A percentile compares a stretch with the other conserved stretches of the same genome.
Evolutionary conservation across 352 stramenopile species (phyloP).

Genomic region (Bremia lactucae): DNA sequence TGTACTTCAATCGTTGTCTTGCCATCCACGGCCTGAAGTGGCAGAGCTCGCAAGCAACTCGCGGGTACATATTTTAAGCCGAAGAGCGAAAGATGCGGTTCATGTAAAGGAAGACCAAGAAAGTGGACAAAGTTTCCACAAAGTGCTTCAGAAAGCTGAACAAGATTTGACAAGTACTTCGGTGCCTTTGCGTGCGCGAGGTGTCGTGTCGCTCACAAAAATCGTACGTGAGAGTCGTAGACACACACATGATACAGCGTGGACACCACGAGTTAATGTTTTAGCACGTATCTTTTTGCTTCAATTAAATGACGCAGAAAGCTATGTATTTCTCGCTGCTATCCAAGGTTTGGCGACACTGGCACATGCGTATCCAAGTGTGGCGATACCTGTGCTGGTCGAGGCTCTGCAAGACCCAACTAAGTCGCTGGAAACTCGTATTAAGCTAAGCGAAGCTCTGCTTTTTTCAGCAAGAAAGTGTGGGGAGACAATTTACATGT

Average conservation of each 20-base stretch:
- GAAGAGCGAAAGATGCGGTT: constrained; percentile 8
- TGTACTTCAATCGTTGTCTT: constrained; percentile 48
- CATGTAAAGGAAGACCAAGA: background rate
- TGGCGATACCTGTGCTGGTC: constrained; percentile 62
- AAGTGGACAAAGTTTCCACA: constrained; percentile 37
- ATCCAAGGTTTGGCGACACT: constrained; percentile 62
- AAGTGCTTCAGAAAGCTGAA: constrained; percentile 39
- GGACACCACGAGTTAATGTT: constrained; percentile 36
- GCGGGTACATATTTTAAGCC: constrained; percentile 52
- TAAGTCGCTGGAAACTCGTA: constrained; percentile 51
- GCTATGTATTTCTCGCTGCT: constrained; percentile 78
- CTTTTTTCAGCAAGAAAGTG: constrained; percentile 71
- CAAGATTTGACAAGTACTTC: constrained; percentile 49
- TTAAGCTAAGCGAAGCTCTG: constrained; percentile 79
- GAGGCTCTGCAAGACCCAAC: constrained; percentile 29
- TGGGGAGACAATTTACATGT: constrained; percentile 57
- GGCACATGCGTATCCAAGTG: constrained; percentile 42
- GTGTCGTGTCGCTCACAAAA: constrained; percentile 65
- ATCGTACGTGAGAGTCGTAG: constrained; percentile 50
- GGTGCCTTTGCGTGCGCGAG: constrained; percentile 62
- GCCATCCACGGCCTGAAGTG: constrained; percentile 41
- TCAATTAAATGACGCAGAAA: constrained; percentile 60
- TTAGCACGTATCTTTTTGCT: constrained; percentile 49
- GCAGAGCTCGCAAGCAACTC: constrained; percentile 61
- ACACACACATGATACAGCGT: constrained; percentile 29